Percentiles rank a stretch among this genome's conserved stretches.
These are phyloP conservation scores for Ailanthus altissimus DNA, from an alignment of 345 rosid species.

Conservation along the genomic window DNA sequence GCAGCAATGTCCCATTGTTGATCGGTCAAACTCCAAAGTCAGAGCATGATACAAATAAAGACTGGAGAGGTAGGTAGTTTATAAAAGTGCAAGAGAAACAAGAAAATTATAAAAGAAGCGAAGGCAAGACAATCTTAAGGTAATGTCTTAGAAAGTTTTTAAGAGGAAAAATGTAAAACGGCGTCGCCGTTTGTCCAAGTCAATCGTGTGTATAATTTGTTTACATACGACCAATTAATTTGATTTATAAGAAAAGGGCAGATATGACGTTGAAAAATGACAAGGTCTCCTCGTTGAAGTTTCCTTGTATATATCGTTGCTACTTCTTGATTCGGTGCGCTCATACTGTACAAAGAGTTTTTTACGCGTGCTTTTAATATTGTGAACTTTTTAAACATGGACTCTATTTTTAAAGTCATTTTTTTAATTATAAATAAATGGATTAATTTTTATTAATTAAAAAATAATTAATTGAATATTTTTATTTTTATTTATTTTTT, in stretches of 20 bases:
- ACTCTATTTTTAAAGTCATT: no score
- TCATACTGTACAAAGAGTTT: no score
- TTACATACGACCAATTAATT: not conserved
- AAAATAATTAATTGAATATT: no score
- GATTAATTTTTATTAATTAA: no score
- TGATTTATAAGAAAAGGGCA: not conserved
- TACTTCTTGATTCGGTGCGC: no score
- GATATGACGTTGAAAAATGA: not conserved
- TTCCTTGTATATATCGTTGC: not conserved
- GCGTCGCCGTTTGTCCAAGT: no score
- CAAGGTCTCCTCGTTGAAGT: not conserved
- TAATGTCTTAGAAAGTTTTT: no score
- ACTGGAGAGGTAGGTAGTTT: not conserved
- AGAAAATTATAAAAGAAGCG: not conserved
- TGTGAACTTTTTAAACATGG: no score
- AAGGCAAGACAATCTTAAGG: no score
- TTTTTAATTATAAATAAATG: no score
- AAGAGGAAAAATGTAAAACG: not conserved
- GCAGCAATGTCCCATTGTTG: slow-evolving; percentile 81
- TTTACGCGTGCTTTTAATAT: no score
- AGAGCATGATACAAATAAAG: slow-evolving; percentile 2
- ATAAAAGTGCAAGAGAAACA: not conserved
- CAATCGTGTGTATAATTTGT: not conserved
- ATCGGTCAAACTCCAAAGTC: slow-evolving; percentile 31
- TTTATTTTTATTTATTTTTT: no score